Conservation (phyloP, 805 yeast genomes). For the Teunomyces barrocoloradensis region DNA sequence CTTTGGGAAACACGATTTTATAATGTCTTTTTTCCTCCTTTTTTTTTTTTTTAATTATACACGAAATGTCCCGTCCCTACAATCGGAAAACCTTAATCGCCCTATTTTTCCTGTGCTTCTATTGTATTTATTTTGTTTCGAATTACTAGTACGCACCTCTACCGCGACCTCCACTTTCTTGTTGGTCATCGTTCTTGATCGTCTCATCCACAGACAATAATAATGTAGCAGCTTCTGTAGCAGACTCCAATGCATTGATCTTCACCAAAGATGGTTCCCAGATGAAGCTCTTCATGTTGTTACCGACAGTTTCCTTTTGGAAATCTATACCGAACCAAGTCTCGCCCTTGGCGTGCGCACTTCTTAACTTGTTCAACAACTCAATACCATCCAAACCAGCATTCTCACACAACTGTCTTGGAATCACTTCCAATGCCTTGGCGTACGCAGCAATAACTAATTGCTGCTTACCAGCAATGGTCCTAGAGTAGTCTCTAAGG, state of each 20-base stretch:
- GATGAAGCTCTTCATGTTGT: conserved; percentile 81
- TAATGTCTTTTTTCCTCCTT: too few species aligned
- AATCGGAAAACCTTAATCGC: background rate
- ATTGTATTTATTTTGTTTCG: background rate
- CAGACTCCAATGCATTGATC: conserved; percentile 89
- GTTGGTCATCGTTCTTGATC: conserved; percentile 59
- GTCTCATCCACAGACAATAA: conserved; percentile 97
- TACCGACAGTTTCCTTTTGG: conserved; percentile 74
- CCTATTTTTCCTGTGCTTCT: background rate
- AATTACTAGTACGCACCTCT: conserved; percentile 51
- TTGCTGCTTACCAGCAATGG: conserved; percentile 95
- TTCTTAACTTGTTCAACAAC: conserved; percentile 81
- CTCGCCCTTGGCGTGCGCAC: conserved; percentile 93
- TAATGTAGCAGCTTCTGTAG: conserved; percentile 94
- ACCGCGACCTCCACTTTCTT: conserved; percentile 58
- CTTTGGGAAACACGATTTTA: background rate
- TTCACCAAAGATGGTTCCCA: conserved; percentile 99
- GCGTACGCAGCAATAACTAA: conserved; percentile 90
- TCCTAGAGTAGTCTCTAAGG: conserved; percentile 80
- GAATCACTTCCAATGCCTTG: conserved; percentile 90
- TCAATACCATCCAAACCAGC: conserved; percentile 99
- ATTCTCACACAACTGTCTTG: conserved; percentile 96
- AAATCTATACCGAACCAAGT: conserved; percentile 92
- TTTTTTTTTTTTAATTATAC: background rate
- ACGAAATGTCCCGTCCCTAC: background rate